Evolutionary conservation across 306 rosid species (phyloP).

Genomic region (Sophora flavescens): DNA sequence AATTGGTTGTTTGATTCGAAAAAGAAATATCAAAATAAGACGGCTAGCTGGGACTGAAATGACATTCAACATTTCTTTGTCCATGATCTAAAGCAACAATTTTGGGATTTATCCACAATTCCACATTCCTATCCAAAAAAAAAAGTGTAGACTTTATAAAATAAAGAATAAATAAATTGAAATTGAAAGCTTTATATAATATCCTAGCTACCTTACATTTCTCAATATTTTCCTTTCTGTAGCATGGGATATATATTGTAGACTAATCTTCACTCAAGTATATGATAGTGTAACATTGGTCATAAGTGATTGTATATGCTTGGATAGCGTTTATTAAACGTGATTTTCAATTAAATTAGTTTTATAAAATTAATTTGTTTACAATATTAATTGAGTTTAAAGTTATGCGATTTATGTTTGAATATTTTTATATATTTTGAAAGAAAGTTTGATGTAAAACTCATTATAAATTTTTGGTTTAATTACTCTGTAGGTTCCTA

Average conservation of each 20-base stretch:
- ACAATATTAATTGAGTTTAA: no score
- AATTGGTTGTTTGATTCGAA: slow-evolving; percentile 42
- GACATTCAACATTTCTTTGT: background rate
- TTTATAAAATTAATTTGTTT: no score
- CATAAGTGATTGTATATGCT: no score
- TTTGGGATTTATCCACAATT: no score
- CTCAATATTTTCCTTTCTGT: background rate
- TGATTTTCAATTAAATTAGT: no score
- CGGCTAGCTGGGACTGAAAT: slow-evolving; percentile 29
- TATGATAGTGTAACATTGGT: no score
- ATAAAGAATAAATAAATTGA: background rate
- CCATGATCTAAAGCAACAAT: slow-evolving; percentile 4
- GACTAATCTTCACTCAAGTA: background rate
- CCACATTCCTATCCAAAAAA: background rate
- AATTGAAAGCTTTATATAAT: background rate
- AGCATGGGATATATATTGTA: background rate
- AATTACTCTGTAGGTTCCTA: no score
- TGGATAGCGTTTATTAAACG: no score
- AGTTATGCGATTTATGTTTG: no score
- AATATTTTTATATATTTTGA: no score
- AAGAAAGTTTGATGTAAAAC: no score
- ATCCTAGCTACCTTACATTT: background rate
- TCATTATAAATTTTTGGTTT: no score
- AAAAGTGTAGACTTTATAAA: background rate
- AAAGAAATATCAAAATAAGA: background rate